Percentiles rank a stretch among this genome's conserved stretches.
Conservation (phyloP, 108 stramenopile genomes). For the Heterococcus sp. region DNA sequence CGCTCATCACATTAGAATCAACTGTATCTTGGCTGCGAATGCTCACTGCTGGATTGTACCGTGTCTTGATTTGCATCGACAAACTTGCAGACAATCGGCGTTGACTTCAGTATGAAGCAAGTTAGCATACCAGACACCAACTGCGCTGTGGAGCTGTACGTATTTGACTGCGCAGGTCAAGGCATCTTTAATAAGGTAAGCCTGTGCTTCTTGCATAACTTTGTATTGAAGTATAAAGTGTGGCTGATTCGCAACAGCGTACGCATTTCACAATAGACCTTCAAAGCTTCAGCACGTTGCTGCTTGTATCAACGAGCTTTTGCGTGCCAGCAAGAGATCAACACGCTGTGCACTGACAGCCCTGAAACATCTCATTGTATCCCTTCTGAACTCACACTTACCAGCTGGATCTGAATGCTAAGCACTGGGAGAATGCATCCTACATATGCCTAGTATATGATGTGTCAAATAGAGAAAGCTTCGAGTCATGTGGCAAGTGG, state of each 20-base stretch:
- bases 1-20: not conserved
- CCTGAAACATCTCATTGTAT: too few relatives aligned
- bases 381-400: too few relatives aligned
- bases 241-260: not conserved
- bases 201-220: conserved; percentile 1
- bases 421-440: conserved; percentile 51
- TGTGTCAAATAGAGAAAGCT: conserved; percentile 45
- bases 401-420: conserved; percentile 3
- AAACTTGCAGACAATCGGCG: conserved; percentile 36
- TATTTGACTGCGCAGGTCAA: conserved; percentile 62
- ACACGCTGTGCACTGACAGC: too few relatives aligned
- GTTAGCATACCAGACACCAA: conserved; percentile 55
- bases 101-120: conserved; percentile 54
- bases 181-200: conserved; percentile 58
- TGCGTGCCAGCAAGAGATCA: too few relatives aligned
- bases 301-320: too few relatives aligned
- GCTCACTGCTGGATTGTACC: not conserved
- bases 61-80: not conserved
- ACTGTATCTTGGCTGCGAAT: not conserved
- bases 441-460: conserved; percentile 54
- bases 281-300: too few relatives aligned
- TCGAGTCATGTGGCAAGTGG: conserved; percentile 56
- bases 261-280: too few relatives aligned
- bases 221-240: conserved; percentile 1
- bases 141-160: conserved; percentile 53